phyloP scores from a whole-genome alignment of 106 monocot genomes.

The Dioscorea alata region DNA sequence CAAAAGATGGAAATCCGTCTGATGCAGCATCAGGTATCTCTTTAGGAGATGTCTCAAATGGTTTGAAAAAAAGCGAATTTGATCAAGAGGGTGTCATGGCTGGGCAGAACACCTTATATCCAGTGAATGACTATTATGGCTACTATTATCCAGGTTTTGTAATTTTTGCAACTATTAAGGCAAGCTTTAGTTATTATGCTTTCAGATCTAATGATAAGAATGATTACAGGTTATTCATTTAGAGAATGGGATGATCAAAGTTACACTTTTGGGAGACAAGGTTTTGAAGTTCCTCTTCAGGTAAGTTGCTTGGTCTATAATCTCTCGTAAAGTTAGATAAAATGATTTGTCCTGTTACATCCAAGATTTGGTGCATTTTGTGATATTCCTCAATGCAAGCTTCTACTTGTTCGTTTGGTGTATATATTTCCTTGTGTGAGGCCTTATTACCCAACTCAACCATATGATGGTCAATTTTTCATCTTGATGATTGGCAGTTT shows the following conservation, averaged over 20 bases:
- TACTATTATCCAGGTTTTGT: constrained; percentile 78
- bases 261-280: constrained; percentile 32
- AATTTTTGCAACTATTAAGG: not conserved
- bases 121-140: constrained; percentile 35
- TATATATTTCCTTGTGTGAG: too few species aligned
- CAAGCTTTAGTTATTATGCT: not conserved
- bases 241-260: constrained; percentile 47
- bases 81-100: constrained; percentile 40
- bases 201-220: not conserved
- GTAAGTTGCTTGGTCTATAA: constrained; percentile 30
- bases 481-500: too few species aligned
- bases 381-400: too few species aligned
- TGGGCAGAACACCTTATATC: constrained; percentile 48
- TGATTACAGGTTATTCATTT: constrained; percentile 23
- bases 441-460: too few species aligned
- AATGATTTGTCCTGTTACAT: too few species aligned
- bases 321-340: too few species aligned
- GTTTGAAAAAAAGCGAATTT: constrained; percentile 49
- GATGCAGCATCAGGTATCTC: constrained; percentile 74
- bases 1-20: constrained; percentile 47
- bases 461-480: too few species aligned
- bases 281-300: constrained; percentile 19
- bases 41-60: constrained; percentile 42
- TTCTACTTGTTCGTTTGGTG: too few species aligned
- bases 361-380: too few species aligned